Evolutionary conservation across 495 filamentous ascomycete species (phyloP).

Genomic region (Corynascus novoguineensis): DNA sequence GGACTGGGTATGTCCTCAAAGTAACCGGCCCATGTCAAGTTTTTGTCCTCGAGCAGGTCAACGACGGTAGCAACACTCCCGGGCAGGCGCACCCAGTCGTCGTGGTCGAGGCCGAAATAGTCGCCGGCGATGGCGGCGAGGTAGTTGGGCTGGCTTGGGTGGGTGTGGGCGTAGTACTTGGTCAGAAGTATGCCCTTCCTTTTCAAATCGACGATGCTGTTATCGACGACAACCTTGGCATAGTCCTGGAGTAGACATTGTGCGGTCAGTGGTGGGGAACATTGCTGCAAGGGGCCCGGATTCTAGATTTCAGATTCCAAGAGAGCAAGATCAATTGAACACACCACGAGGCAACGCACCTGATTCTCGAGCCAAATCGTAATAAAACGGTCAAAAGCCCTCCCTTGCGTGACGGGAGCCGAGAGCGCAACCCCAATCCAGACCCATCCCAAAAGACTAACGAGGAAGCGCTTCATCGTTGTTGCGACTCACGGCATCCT

Average conservation of each 20-base stretch:
- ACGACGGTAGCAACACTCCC: slow-evolving; percentile 62
- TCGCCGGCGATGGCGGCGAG: slow-evolving; percentile 58
- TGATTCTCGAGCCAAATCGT: slow-evolving; percentile 69
- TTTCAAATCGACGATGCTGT: slow-evolving; percentile 50
- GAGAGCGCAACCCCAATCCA: slow-evolving; percentile 4
- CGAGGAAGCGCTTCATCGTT: slow-evolving; percentile 16
- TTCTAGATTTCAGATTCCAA: too few relatives aligned
- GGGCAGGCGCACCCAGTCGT: slow-evolving; percentile 54
- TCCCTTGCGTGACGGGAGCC: slow-evolving; percentile 42
- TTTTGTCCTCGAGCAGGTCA: slow-evolving; percentile 58
- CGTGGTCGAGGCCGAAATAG: slow-evolving; percentile 63
- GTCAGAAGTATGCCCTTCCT: slow-evolving; percentile 58
- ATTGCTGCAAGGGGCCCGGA: background rate
- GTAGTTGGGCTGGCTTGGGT: slow-evolving; percentile 45
- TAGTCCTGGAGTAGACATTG: slow-evolving; percentile 44
- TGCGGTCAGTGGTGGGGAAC: background rate
- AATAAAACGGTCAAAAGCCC: slow-evolving; percentile 60
- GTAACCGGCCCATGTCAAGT: slow-evolving; percentile 61
- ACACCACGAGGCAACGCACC: slow-evolving; percentile 32
- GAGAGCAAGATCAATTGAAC: too few relatives aligned
- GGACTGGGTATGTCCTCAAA: slow-evolving; percentile 62
- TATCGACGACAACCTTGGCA: slow-evolving; percentile 44
- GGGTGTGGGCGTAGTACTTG: slow-evolving; percentile 56
- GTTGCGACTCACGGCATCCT: background rate
- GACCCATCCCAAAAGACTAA: slow-evolving; percentile 48